Percentiles rank a stretch among this genome's conserved stretches.
Conservation (phyloP, 1,284 basidiomycete species). For the Rhizoctonia solani region DNA sequence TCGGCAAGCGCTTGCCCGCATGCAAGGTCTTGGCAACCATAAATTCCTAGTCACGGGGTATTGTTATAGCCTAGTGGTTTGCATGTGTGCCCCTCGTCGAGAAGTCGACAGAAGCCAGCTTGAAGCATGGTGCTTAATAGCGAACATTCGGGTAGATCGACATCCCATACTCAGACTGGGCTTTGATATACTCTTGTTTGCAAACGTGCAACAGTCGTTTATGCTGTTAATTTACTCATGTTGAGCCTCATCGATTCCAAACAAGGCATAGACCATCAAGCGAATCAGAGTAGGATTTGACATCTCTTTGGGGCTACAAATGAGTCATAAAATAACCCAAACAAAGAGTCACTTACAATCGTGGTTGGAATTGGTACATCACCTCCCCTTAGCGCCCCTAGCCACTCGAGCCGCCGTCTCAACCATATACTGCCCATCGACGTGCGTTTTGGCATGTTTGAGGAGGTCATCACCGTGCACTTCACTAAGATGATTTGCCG, state of each 20-base stretch:
- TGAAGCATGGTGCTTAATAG: not conserved
- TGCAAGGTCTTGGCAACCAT: slow-evolving; percentile 24
- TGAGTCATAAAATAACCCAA: not conserved
- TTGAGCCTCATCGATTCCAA: not conserved
- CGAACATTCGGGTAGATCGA: not conserved
- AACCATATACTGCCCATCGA: slow-evolving; percentile 28
- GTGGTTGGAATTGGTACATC: not conserved
- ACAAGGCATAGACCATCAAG: not conserved
- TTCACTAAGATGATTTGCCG: slow-evolving; percentile 42
- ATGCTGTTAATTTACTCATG: no score
- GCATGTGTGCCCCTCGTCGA: slow-evolving; percentile 15
- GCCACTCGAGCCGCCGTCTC: slow-evolving; percentile 6
- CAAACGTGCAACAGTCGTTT: no score
- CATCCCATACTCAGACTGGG: not conserved
- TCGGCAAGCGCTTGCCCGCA: not conserved
- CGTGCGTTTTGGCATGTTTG: slow-evolving; percentile 22
- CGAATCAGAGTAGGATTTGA: not conserved
- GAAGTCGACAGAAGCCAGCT: not conserved
- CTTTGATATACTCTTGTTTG: no score
- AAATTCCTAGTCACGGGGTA: not conserved
- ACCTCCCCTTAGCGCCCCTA: not conserved
- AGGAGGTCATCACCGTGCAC: slow-evolving; percentile 42
- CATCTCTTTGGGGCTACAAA: not conserved
- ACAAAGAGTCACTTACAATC: slow-evolving; percentile 1
- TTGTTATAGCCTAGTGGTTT: not conserved